Percentiles rank a stretch among this genome's conserved stretches.
These are phyloP conservation scores for Smallanthus sonchifolius DNA, from an alignment of 129 eudicot genomes.

Conservation along the genomic window DNA sequence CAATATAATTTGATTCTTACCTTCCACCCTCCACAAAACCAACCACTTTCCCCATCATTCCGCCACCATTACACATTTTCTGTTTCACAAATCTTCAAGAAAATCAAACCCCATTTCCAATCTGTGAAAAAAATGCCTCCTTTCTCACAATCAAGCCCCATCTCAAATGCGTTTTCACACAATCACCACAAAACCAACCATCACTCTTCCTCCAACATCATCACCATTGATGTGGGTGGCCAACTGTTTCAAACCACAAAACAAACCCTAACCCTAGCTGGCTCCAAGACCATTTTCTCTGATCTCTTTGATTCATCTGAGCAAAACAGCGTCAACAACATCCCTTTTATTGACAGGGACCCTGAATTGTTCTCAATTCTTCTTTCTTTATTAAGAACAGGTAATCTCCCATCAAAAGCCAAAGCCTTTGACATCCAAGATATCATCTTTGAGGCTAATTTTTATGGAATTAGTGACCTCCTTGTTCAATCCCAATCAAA, in stretches of 20 bases:
- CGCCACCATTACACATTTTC: slow-evolving; percentile 12
- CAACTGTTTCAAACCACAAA: slow-evolving; percentile 84
- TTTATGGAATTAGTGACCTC: slow-evolving; percentile 56
- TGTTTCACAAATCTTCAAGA: slow-evolving; percentile 12
- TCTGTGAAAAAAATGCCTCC: slow-evolving; percentile 57
- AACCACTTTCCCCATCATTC: slow-evolving; percentile 4
- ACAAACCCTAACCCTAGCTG: slow-evolving; percentile 71
- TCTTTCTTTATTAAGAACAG: slow-evolving; percentile 78
- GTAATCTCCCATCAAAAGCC: slow-evolving; percentile 75
- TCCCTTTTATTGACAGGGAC: slow-evolving; percentile 79
- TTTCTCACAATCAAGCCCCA: slow-evolving; percentile 41
- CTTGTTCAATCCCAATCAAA: slow-evolving; percentile 62
- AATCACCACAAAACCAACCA: slow-evolving; percentile 17
- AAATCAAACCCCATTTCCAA: slow-evolving; percentile 4
- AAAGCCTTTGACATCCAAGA: slow-evolving; percentile 65
- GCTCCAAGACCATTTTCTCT: slow-evolving; percentile 66
- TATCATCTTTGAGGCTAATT: slow-evolving; percentile 59
- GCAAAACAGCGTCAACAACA: neutral
- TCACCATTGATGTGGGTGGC: slow-evolving; percentile 88
- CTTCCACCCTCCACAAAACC: slow-evolving; percentile 24
- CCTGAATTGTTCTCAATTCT: slow-evolving; percentile 73
- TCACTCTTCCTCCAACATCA: slow-evolving; percentile 32
- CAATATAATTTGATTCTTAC: slow-evolving; percentile 5
- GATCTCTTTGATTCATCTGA: slow-evolving; percentile 36
- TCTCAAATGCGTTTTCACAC: slow-evolving; percentile 35